These are phyloP conservation scores for Chlamydomonas schloesseri DNA, from an alignment of 139 green algal genomes.

Conservation along the genomic window DNA sequence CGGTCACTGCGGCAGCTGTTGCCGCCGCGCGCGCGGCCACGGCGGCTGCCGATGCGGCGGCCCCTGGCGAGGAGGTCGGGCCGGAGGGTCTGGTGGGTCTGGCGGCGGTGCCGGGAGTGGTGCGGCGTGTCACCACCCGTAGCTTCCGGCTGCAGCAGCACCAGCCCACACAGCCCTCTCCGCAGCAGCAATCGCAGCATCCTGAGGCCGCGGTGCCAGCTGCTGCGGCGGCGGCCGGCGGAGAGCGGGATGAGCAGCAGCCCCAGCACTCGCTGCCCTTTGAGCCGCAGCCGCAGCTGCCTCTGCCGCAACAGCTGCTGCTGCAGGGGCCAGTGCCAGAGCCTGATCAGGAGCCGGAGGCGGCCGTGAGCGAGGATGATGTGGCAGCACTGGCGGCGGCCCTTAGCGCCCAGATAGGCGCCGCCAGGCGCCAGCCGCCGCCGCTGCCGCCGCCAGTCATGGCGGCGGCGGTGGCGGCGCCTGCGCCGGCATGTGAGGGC, in stretches of 20 bases:
- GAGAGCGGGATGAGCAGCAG: neutral
- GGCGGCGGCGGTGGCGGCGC: too few relatives aligned
- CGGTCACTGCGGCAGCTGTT: too few relatives aligned
- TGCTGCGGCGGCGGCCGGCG: neutral
- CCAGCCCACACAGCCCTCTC: too few relatives aligned
- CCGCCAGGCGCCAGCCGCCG: neutral
- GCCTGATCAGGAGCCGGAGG: neutral
- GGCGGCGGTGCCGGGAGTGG: neutral
- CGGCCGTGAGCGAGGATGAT: neutral
- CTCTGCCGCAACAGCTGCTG: too few relatives aligned
- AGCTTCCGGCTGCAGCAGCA: neutral
- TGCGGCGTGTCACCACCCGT: neutral
- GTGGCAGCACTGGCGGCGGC: conserved; percentile 14
- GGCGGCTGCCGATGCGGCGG: too few relatives aligned
- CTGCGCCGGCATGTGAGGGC: too few relatives aligned
- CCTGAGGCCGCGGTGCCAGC: neutral
- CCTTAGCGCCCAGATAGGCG: conserved; percentile 21
- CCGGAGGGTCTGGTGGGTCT: neutral
- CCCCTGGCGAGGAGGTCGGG: neutral
- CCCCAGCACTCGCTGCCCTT: too few relatives aligned
- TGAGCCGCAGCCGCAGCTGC: too few relatives aligned
- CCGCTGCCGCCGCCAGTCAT: too few relatives aligned
- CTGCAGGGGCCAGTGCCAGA: too few relatives aligned
- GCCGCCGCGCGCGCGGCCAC: too few relatives aligned
- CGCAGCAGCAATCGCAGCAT: neutral